Evolutionary conservation across 2,329 filamentous ascomycete species (phyloP).

Genomic region (Thielaviopsis cerberus): DNA sequence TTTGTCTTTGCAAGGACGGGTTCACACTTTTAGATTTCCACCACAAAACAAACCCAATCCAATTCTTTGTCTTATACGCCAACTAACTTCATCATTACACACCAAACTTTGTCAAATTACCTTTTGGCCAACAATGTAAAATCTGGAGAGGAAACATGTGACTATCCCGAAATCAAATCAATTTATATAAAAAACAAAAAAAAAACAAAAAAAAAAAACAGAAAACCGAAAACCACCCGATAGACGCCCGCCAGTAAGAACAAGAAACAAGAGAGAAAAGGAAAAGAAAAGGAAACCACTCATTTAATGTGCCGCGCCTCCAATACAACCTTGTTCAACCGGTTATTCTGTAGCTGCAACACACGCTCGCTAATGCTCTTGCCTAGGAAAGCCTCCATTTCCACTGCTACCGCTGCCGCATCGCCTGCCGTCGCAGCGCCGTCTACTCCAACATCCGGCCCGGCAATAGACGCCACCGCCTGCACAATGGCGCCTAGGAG

Average conservation of each 20-base stretch:
- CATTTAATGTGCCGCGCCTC: slow-evolving; percentile 34
- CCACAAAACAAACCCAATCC: background rate
- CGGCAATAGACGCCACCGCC: slow-evolving; percentile 28
- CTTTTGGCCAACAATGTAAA: too few relatives aligned
- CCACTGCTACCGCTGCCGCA: slow-evolving; percentile 21
- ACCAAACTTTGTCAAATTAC: too few relatives aligned
- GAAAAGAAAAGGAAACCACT: background rate
- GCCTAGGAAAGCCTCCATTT: slow-evolving; percentile 36
- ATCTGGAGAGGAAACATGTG: too few relatives aligned
- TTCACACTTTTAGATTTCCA: background rate
- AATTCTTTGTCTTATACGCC: background rate
- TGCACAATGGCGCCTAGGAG: slow-evolving; percentile 37
- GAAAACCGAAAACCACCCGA: background rate
- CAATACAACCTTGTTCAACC: slow-evolving; percentile 31
- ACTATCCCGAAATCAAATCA: too few relatives aligned
- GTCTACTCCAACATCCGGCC: slow-evolving; percentile 15
- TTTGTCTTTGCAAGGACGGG: background rate
- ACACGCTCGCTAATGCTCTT: slow-evolving; percentile 34
- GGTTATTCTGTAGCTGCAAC: slow-evolving; percentile 25
- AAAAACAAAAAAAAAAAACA: background rate
- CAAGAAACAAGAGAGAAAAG: background rate
- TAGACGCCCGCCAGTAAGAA: background rate
- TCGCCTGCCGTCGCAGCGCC: background rate
- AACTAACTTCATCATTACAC: too few relatives aligned
- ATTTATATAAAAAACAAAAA: background rate